These are phyloP conservation scores for Austroboletus festivus DNA, from an alignment of 768 basidiomycete species.

Conservation along the genomic window DNA sequence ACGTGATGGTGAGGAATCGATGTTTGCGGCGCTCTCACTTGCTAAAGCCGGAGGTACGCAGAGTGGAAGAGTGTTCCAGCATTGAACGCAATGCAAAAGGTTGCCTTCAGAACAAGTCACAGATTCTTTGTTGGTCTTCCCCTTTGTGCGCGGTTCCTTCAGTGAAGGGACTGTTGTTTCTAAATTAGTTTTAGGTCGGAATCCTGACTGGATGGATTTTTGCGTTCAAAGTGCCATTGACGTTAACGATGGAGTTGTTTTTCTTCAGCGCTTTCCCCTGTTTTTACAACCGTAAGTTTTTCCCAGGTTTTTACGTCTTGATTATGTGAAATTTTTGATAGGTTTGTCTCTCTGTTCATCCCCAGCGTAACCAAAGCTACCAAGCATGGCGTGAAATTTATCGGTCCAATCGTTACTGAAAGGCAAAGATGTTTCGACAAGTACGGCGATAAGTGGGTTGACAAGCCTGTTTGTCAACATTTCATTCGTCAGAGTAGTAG, in stretches of 20 bases:
- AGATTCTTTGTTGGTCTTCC: conserved; percentile 50
- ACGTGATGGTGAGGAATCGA: conserved; percentile 7
- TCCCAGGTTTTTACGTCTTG: not conserved
- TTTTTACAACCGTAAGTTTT: conserved; percentile 30
- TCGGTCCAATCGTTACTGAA: not conserved
- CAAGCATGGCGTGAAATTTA: not conserved
- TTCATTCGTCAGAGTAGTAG: not conserved
- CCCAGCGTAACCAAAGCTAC: not conserved
- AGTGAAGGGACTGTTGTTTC: not conserved
- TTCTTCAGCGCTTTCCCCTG: conserved; percentile 31
- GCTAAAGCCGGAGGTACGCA: conserved; percentile 6
- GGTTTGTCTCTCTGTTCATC: not conserved
- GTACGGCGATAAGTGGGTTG: not conserved
- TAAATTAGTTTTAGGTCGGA: conserved; percentile 31
- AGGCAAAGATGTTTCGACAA: not conserved
- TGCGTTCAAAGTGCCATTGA: conserved; percentile 30
- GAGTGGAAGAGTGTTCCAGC: conserved; percentile 38
- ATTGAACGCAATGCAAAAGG: conserved; percentile 25
- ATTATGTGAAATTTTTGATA: not conserved
- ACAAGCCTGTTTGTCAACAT: not conserved
- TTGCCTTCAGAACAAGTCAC: conserved; percentile 42
- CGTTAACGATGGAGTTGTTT: conserved; percentile 14
- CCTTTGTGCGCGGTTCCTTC: conserved; percentile 32
- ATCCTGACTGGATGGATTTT: conserved; percentile 33
- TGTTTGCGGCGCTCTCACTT: not conserved